Base-by-base conservation (phyloP, 202 grass and related monocot species). In the Eragrostis tef region DNA sequence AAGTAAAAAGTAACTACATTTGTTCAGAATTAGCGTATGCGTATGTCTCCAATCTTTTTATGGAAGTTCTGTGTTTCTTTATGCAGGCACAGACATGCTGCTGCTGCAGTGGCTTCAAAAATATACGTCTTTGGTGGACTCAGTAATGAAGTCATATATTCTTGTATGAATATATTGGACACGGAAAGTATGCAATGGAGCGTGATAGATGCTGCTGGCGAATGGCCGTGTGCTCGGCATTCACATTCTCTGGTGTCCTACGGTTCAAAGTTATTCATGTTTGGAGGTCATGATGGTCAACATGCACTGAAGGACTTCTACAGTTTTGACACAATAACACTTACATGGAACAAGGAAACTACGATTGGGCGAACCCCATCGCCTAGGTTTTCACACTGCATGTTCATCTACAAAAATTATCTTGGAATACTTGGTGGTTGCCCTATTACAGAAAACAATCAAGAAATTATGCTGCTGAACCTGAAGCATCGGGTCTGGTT, bases 201-300 rank as follows among this genome's bases (percentile, higher is more conserved):
- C 75, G 51, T 86, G 24, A 44, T 98, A 82, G 26, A 59, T 65
- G 75, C 74, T 71, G 27, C 48, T 45, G 74, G 80, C 6, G 87
- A 91, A 80, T 93, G 81, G 88, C 92, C 95, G 15, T 92, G 95
- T 56, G 81, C 92, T 88, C 86, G 95, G 2, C 95, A 98, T 84
- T 98, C 95, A 86, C 92, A 98, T 91, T 87, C 90, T 85, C 47
- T 94, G 72, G 90, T 98, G 31, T 86, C 84, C 9, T 76, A 79
- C 57, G 85, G 83, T 43, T 83, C 87, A 24, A 86, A 89, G 53
- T 24, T 98, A 22, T 91, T 86, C 82, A 76, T 98, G 87, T 94
- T 94, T 81, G 90, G 95, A 60, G 95, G 95, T 75, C 80, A 98
- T 93, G 93, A 98, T 91, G 95, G 95, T 83, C 83, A 88, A 41